These are phyloP conservation scores for Dryas drummondii DNA, from an alignment of 306 rosid species.

Conservation along the genomic window DNA sequence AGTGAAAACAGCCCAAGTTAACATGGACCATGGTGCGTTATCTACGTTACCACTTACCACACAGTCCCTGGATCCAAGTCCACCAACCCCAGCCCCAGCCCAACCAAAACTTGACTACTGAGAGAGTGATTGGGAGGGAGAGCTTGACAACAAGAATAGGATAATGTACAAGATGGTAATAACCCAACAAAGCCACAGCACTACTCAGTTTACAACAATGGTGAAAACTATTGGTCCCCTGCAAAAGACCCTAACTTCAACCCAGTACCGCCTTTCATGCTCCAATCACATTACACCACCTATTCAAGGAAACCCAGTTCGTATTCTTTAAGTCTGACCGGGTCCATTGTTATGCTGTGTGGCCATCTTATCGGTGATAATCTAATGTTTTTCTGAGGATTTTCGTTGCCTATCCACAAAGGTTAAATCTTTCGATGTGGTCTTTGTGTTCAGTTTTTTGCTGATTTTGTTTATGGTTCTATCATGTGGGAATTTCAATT, in stretches of 20 bases:
- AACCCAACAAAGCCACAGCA: conserved; percentile 8
- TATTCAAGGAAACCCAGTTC: conserved; percentile 11
- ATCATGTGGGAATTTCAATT: background rate
- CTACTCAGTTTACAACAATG: background rate
- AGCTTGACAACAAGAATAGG: background rate
- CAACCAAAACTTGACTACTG: background rate
- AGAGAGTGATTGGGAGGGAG: conserved; percentile 2
- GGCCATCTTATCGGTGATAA: background rate
- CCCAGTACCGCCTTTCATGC: background rate
- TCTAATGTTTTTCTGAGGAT: background rate
- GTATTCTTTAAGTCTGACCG: background rate
- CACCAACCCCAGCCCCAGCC: background rate
- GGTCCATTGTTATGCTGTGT: too few relatives aligned
- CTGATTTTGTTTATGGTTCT: background rate
- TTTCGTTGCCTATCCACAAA: conserved; percentile 5
- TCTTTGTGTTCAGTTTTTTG: background rate
- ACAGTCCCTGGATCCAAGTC: conserved; percentile 5
- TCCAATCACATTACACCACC: conserved; percentile 16
- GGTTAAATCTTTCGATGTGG: conserved; percentile 11
- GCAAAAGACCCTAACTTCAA: background rate
- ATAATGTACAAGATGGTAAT: background rate
- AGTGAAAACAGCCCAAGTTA: background rate
- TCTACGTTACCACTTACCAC: background rate
- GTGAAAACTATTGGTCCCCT: conserved; percentile 1
- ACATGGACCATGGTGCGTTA: background rate